Percentiles rank a stretch among this genome's conserved stretches.
phyloP scores from a whole-genome alignment of 2,329 filamentous ascomycete species.

The Microcera coccophila region DNA sequence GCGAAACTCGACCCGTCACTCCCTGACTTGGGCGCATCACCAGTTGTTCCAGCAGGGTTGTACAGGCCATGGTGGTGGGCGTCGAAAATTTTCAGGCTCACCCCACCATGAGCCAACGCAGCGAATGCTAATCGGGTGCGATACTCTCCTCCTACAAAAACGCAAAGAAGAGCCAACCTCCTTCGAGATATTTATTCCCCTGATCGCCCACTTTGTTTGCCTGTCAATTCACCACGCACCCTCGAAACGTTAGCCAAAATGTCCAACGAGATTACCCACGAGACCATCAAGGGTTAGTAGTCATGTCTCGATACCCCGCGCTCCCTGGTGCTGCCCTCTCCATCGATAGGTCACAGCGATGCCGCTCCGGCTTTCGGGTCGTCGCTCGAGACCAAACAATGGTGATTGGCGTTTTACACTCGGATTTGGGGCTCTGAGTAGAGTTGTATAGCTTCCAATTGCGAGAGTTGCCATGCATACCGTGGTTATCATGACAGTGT shows the following conservation, averaged over 20 bases:
- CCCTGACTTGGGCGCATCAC: slow-evolving; percentile 21
- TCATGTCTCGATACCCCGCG: slow-evolving; percentile 15
- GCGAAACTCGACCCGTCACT: slow-evolving; percentile 13
- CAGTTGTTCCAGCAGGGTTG: slow-evolving; percentile 14
- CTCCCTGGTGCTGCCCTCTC: slow-evolving; percentile 20
- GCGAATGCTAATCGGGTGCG: background rate
- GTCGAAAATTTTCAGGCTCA: slow-evolving; percentile 29
- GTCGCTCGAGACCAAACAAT: background rate
- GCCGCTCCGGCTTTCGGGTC: slow-evolving; percentile 1
- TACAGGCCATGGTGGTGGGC: slow-evolving; percentile 16
- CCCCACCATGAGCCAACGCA: slow-evolving; percentile 11
- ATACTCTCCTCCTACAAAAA: background rate
- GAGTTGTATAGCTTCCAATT: too few species aligned
- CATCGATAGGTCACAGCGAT: background rate
- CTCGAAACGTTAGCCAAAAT: slow-evolving; percentile 44
- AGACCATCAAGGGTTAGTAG: slow-evolving; percentile 67
- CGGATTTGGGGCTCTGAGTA: too few species aligned
- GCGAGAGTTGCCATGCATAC: too few species aligned
- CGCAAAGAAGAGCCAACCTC: background rate
- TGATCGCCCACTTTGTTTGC: background rate
- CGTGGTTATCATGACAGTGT: too few species aligned
- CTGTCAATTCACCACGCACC: slow-evolving; percentile 10
- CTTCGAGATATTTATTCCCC: background rate
- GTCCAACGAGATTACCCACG: slow-evolving; percentile 64
- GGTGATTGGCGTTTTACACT: too few species aligned